Evolutionary conservation across 1,284 basidiomycete species (phyloP).

Genomic region (Apiotrichum akiyoshidainum): DNA sequence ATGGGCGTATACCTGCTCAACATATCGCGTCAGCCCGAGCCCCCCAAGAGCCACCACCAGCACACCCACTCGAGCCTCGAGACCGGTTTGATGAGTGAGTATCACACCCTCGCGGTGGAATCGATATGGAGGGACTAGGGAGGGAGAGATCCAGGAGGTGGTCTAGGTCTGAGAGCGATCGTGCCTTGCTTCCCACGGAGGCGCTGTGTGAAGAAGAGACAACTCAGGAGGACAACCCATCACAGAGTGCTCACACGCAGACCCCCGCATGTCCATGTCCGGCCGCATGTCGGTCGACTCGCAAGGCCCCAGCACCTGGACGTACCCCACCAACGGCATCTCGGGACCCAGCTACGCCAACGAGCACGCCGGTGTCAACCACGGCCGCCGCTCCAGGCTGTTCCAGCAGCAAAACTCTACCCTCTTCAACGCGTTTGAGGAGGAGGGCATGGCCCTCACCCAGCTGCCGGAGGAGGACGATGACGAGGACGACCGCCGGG

Average conservation of each 20-base stretch:
- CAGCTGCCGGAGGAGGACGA: slow-evolving; percentile 50
- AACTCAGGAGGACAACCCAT: not conserved
- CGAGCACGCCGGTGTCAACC: slow-evolving; percentile 35
- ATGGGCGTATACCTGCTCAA: slow-evolving; percentile 89
- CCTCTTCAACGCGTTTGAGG: slow-evolving; percentile 48
- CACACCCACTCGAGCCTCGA: slow-evolving; percentile 56
- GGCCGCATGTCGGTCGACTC: slow-evolving; percentile 48
- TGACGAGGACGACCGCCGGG: slow-evolving; percentile 32
- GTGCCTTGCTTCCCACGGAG: too few species aligned
- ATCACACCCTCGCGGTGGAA: too few species aligned
- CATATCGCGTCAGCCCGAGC: slow-evolving; percentile 67
- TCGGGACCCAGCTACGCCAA: slow-evolving; percentile 38
- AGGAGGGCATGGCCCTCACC: slow-evolving; percentile 47
- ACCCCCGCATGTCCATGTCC: slow-evolving; percentile 52
- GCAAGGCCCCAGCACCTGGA: slow-evolving; percentile 40
- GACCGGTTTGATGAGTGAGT: slow-evolving; percentile 69
- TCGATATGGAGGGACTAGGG: too few species aligned
- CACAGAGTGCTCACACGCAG: slow-evolving; percentile 21
- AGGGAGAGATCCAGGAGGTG: too few species aligned
- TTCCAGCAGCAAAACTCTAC: slow-evolving; percentile 59
- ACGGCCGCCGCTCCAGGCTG: slow-evolving; percentile 57
- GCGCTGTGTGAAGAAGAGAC: too few species aligned
- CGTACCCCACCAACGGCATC: slow-evolving; percentile 33
- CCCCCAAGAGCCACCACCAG: slow-evolving; percentile 48
- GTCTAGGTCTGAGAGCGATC: too few species aligned